Evolutionary conservation across 352 stramenopile species (phyloP).

Genomic region (Pythium utonaiense): DNA sequence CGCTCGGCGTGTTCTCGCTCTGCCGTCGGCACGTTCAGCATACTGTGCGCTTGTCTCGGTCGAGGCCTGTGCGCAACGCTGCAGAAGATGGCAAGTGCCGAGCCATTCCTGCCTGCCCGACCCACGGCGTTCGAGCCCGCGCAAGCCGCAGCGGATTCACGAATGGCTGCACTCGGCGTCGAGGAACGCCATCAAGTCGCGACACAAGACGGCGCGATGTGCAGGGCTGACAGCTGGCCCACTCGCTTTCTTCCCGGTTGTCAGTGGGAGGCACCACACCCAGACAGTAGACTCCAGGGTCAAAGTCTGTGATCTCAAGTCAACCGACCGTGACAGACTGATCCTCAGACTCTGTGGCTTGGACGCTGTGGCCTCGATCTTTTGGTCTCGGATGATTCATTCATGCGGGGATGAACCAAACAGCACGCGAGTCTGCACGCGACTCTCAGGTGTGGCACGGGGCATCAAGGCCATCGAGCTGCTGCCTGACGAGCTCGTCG

Average conservation of each 20-base stretch:
- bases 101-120: background rate
- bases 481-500: background rate
- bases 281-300: background rate
- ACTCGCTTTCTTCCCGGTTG: background rate
- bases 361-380: too few relatives aligned
- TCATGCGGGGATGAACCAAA: too few relatives aligned
- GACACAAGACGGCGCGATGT: conserved; percentile 9
- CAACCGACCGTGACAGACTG: too few relatives aligned
- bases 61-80: background rate
- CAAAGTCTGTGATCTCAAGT: background rate
- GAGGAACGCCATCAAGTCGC: conserved; percentile 25
- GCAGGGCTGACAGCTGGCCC: conserved; percentile 8
- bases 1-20: background rate
- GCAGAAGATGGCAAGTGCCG: background rate
- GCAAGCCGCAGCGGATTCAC: conserved; percentile 1
- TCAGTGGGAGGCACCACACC: background rate
- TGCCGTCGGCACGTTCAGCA: background rate
- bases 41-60: background rate
- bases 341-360: too few relatives aligned
- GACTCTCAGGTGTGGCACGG: background rate
- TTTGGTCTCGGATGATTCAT: too few relatives aligned
- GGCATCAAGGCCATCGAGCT: background rate
- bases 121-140: background rate
- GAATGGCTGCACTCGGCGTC: conserved; percentile 3
- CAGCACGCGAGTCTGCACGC: too few relatives aligned